phyloP scores from a whole-genome alignment of 768 basidiomycete species.

The Pulveroboletus sp. region DNA sequence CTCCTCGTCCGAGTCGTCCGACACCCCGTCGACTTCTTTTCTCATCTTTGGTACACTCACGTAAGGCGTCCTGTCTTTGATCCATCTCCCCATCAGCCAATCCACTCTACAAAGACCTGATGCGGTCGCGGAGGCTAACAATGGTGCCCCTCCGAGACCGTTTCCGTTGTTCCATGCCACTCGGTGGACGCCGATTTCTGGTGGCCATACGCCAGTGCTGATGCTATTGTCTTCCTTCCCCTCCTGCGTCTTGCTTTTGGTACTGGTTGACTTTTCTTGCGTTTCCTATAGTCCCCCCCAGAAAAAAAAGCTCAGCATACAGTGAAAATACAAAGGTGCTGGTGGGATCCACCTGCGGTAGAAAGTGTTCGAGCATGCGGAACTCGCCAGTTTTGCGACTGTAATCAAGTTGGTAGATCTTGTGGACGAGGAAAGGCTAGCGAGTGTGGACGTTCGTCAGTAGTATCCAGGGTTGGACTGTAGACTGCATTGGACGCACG shows the following conservation, averaged over 20 bases:
- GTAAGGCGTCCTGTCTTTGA: constrained; percentile 63
- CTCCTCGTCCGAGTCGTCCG: constrained; percentile 33
- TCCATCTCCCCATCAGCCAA: constrained; percentile 71
- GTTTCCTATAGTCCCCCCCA: constrained; percentile 39
- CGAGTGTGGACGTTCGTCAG: background rate
- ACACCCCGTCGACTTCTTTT: constrained; percentile 45
- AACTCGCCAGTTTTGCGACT: constrained; percentile 69
- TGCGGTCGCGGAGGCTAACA: constrained; percentile 77
- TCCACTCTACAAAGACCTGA: constrained; percentile 87
- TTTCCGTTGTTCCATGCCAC: constrained; percentile 78
- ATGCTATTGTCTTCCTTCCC: constrained; percentile 26
- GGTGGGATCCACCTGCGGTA: constrained; percentile 53
- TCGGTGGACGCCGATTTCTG: constrained; percentile 71
- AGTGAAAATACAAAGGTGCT: background rate
- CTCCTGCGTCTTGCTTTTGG: constrained; percentile 30
- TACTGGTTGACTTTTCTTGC: constrained; percentile 31
- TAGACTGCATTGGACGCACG: constrained; percentile 37
- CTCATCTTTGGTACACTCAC: constrained; percentile 56
- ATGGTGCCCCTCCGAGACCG: constrained; percentile 52
- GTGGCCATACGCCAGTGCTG: constrained; percentile 71
- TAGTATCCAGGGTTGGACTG: background rate
- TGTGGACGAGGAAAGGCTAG: constrained; percentile 73
- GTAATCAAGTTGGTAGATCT: constrained; percentile 85
- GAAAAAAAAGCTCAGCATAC: background rate
- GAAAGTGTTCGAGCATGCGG: constrained; percentile 83